Conservation (phyloP, 2,329 filamentous ascomycete species). For the Clonostachys sp. region DNA sequence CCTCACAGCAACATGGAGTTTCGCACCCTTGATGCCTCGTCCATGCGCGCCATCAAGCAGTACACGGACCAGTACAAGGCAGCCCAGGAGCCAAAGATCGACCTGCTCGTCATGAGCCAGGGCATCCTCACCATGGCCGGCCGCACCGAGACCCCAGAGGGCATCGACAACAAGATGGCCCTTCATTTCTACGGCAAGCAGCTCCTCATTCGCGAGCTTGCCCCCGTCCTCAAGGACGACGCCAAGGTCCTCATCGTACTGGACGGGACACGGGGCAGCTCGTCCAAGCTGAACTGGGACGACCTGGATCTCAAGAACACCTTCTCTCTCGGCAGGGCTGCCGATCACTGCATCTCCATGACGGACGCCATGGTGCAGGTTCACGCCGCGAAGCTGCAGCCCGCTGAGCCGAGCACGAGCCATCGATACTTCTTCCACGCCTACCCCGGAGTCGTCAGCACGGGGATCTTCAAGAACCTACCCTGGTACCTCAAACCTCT, state of each 20-base stretch:
- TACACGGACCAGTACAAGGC: slow-evolving; percentile 19
- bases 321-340: slow-evolving; percentile 24
- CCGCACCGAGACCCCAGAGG: slow-evolving; percentile 33
- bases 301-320: slow-evolving; percentile 31
- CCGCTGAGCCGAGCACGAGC: slow-evolving; percentile 1
- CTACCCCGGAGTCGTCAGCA: slow-evolving; percentile 29
- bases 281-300: slow-evolving; percentile 24
- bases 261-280: slow-evolving; percentile 19
- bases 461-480: slow-evolving; percentile 17
- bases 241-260: slow-evolving; percentile 33
- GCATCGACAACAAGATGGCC: slow-evolving; percentile 36
- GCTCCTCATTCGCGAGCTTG: slow-evolving; percentile 32
- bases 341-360: slow-evolving; percentile 29
- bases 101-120: slow-evolving; percentile 30
- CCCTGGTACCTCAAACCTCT: slow-evolving; percentile 19
- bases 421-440: slow-evolving; percentile 30
- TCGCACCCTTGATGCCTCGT: slow-evolving; percentile 21
- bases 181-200: slow-evolving; percentile 41
- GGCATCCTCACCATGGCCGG: slow-evolving; percentile 27
- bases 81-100: slow-evolving; percentile 17
- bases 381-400: slow-evolving; percentile 18
- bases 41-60: slow-evolving; percentile 24
- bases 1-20: slow-evolving; percentile 25
- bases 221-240: slow-evolving; percentile 25
- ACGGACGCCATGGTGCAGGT: slow-evolving; percentile 28